Conservation (phyloP, 441 rosid species). For the Brassica balearica region DNA sequence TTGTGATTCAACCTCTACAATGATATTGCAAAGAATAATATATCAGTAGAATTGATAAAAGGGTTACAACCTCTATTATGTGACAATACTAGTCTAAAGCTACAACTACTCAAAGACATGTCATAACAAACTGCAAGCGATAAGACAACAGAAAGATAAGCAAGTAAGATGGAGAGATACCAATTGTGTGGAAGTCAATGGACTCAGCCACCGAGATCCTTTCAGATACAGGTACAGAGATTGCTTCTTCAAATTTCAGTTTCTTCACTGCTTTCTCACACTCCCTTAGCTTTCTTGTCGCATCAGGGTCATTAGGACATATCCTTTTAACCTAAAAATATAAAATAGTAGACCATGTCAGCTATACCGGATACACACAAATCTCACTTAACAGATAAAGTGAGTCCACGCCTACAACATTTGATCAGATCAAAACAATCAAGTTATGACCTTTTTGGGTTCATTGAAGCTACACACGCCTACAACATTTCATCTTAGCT, state of each 20-base stretch:
- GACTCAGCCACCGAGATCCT: constrained; percentile 83
- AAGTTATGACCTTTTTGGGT: constrained; percentile 19
- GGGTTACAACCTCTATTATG: constrained; percentile 21
- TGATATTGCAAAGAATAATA: constrained; percentile 31
- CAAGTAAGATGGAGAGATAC: constrained; percentile 47
- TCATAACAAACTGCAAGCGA: constrained; percentile 19
- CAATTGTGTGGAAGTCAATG: constrained; percentile 77
- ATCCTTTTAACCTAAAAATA: constrained; percentile 73
- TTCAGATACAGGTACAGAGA: constrained; percentile 74
- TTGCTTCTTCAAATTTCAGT: constrained; percentile 96
- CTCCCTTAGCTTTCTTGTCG: constrained; percentile 84
- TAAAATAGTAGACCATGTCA: constrained; percentile 23
- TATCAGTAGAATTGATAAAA: constrained; percentile 12
- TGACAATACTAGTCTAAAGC: constrained; percentile 55
- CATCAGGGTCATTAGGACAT: constrained; percentile 93
- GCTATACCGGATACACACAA: background rate
- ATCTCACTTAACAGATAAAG: background rate
- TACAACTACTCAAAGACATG: constrained; percentile 40
- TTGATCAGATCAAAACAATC: constrained; percentile 26
- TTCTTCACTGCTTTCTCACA: constrained; percentile 97
- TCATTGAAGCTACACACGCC: constrained; percentile 8
- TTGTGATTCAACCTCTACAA: constrained; percentile 95
- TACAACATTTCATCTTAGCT: background rate
- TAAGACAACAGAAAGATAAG: background rate
- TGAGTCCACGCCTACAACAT: constrained; percentile 4